Conservation (phyloP, 306 rosid species). For the Vigna unguiculata region DNA sequence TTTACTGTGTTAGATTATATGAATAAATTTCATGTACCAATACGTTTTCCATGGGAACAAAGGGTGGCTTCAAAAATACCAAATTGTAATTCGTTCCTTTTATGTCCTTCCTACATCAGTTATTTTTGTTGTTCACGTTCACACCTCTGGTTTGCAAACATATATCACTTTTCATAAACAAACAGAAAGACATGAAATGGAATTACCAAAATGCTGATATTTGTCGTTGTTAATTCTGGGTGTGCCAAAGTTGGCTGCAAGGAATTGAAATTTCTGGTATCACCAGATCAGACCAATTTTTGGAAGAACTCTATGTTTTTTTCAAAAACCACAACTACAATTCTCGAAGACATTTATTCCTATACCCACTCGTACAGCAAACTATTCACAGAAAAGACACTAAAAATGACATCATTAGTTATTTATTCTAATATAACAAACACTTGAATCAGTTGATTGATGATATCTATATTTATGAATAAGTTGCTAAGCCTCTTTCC, state of each 20-base stretch:
- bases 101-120: background rate
- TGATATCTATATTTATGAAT: constrained; percentile 5
- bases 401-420: background rate
- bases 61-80: background rate
- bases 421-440: constrained; percentile 6
- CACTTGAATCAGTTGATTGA: constrained; percentile 1
- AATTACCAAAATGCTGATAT: background rate
- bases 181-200: background rate
- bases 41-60: background rate
- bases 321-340: constrained; percentile 1
- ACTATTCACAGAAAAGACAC: background rate
- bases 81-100: background rate
- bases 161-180: background rate
- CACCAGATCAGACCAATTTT: background rate
- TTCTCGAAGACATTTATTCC: constrained; percentile 1
- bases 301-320: background rate
- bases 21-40: background rate
- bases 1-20: background rate
- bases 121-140: background rate
- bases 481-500: constrained; percentile 27
- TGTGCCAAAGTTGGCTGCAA: background rate
- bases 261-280: background rate
- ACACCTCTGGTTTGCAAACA: background rate
- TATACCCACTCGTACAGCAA: background rate
- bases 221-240: no score